Evolutionary conservation across 768 basidiomycete genomes (phyloP).

Genomic region (Coprinopsis marcescibilis): DNA sequence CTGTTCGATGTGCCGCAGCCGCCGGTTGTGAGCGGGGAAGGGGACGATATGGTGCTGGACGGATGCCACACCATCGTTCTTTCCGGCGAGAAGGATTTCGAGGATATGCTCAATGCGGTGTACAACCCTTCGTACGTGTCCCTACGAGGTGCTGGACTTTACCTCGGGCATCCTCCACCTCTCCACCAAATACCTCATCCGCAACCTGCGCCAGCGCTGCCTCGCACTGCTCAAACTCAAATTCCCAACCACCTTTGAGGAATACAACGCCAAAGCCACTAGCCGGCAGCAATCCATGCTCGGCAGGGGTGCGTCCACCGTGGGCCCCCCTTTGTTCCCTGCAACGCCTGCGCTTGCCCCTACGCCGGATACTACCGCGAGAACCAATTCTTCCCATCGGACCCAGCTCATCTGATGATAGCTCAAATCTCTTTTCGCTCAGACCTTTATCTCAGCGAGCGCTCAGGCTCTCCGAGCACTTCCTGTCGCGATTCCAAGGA

Average conservation of each 20-base stretch:
- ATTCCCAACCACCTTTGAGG: constrained; percentile 34
- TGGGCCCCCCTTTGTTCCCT: no score
- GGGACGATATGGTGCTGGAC: constrained; percentile 37
- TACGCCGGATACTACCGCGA: no score
- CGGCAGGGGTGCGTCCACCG: no score
- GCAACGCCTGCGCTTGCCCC: no score
- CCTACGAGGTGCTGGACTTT: constrained; percentile 34
- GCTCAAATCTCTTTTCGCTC: no score
- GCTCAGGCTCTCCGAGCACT: no score
- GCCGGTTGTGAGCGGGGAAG: background rate
- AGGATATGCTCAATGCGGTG: constrained; percentile 43
- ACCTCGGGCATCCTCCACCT: constrained; percentile 53
- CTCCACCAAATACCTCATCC: constrained; percentile 57
- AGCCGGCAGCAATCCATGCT: no score
- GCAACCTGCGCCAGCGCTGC: constrained; percentile 46
- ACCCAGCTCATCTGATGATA: no score
- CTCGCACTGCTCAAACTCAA: constrained; percentile 39
- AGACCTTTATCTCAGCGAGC: no score
- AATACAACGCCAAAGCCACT: constrained; percentile 27
- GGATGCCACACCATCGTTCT: constrained; percentile 47
- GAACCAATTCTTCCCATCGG: no score
- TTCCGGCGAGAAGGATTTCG: constrained; percentile 41
- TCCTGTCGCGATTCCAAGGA: no score
- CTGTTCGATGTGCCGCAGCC: constrained; percentile 58
- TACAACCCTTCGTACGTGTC: constrained; percentile 42